Base-by-base conservation (phyloP, 768 basidiomycete genomes). In the Amanita brunnescens region DNA sequence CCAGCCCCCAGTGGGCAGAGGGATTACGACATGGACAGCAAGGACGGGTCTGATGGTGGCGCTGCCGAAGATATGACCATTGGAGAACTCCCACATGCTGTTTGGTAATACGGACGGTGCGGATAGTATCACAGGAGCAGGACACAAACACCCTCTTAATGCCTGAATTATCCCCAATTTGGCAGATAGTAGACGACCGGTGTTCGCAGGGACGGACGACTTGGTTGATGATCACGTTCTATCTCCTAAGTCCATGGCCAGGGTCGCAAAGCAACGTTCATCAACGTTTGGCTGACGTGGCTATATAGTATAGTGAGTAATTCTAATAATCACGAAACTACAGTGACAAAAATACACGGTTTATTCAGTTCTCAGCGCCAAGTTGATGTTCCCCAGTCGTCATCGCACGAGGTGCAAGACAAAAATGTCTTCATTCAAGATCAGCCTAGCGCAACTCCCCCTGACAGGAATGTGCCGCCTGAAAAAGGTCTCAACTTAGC, bases 41-140 rank as follows among this genome's bases (percentile, higher is more conserved):
- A 66, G 21, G 69, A 68, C 6, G 67, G 67, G 26, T 62, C 66
- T 2, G 65, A 70, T 47, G 52, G 48, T 30, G 58, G 57, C 9
- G 70, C 67, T 34, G 70, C 68, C 40, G 77, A 78, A 39, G 76
- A n/a, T n/a, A 77, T 42, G 78, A 74, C n/a, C 72, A 75, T 16
- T 79, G 73, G 13, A 67, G 72, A 47, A 82, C 78, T 6, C 83
- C 0, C 76, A 83, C 56, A 53, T 61, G 3, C 59, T 86, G 2
- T 87, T 85, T 53, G 79, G 75, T 0, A 41, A 29, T 51, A 43
- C 33, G 10, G 29, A 4, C 5, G 18, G 21, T 35, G 34, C 42
- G 6, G 51, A 47, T 12, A 44, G 44, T 7, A 45, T 5, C 30
- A 13, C 9, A 26, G 7, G 21, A 35, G 7, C 24, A 6, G 23